Percentiles rank a stretch among this genome's conserved stretches.
phyloP scores from a whole-genome alignment of 2,329 filamentous ascomycete species.

The Trichophyton schoenleinii region DNA sequence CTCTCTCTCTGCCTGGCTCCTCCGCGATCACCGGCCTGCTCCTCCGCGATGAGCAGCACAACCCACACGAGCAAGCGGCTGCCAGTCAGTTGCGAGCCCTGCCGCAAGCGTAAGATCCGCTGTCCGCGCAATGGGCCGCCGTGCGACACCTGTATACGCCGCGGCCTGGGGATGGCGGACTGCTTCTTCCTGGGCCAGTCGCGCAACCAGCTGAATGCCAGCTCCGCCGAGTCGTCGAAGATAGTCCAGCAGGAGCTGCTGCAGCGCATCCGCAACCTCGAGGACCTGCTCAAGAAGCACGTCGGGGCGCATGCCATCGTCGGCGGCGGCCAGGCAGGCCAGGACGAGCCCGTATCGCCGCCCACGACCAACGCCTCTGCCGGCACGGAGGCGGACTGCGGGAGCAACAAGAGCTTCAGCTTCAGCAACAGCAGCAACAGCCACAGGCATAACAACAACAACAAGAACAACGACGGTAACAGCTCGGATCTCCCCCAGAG shows the following conservation, averaged over 20 bases:
- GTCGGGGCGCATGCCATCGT: slow-evolving; percentile 15
- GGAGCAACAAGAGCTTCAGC: neutral
- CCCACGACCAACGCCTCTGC: slow-evolving; percentile 19
- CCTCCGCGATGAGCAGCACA: slow-evolving; percentile 11
- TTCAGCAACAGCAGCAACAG: too few relatives aligned
- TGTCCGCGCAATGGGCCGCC: slow-evolving; percentile 29
- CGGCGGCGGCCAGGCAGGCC: slow-evolving; percentile 11
- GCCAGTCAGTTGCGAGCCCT: slow-evolving; percentile 31
- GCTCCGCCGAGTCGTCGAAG: slow-evolving; percentile 14
- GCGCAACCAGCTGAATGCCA: slow-evolving; percentile 16
- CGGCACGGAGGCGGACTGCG: slow-evolving; percentile 17
- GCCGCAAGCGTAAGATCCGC: slow-evolving; percentile 29
- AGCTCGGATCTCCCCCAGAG: neutral
- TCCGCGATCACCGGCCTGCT: neutral
- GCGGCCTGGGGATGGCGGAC: slow-evolving; percentile 26
- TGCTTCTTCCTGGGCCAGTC: slow-evolving; percentile 27
- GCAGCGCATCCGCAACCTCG: slow-evolving; percentile 25
- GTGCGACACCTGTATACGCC: slow-evolving; percentile 29
- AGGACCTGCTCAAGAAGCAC: slow-evolving; percentile 26
- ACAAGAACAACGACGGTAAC: neutral
- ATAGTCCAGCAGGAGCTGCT: slow-evolving; percentile 23
- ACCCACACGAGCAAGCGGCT: slow-evolving; percentile 24
- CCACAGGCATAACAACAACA: neutral
- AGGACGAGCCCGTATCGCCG: slow-evolving; percentile 18
- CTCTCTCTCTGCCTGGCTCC: neutral